phyloP scores from a whole-genome alignment of 2,329 filamentous ascomycete species.

The Penicillium griseofulvum region DNA sequence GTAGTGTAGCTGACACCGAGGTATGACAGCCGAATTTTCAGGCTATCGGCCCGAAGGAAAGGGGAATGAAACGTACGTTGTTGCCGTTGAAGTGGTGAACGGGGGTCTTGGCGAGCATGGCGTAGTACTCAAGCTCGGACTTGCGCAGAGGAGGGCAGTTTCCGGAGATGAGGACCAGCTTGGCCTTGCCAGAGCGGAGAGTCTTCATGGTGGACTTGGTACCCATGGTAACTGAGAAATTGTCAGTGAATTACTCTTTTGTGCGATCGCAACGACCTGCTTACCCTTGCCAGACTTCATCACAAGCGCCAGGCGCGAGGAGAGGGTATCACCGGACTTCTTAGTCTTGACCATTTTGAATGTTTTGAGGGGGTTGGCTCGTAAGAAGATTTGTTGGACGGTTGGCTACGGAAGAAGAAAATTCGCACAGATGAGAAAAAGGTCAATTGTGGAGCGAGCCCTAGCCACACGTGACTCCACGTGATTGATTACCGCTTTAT shows the following conservation, averaged over 20 bases:
- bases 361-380: constrained; percentile 22
- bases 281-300: constrained; percentile 56
- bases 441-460: constrained; percentile 4
- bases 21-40: constrained; percentile 13
- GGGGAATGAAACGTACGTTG: constrained; percentile 74
- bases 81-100: constrained; percentile 99
- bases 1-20: constrained; percentile 27
- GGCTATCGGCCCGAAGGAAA: constrained; percentile 15
- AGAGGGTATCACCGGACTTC: constrained; percentile 80
- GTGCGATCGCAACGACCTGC: constrained; percentile 3
- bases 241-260: constrained; percentile 3
- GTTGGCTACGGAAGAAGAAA: constrained; percentile 4
- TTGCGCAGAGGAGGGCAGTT: constrained; percentile 98
- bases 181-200: constrained; percentile 94
- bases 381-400: constrained; percentile 26
- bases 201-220: constrained; percentile 89
- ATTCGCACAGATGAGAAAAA: not conserved
- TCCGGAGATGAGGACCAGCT: constrained; percentile 92
- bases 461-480: not conserved
- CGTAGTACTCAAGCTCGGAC: constrained; percentile 94
- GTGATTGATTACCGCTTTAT: not conserved
- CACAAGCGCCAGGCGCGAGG: constrained; percentile 66
- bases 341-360: constrained; percentile 64
- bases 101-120: constrained; percentile 88
- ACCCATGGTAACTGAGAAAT: constrained; percentile 67